Conservation (phyloP, 805 yeast genomes). For the Zygotorulaspora florentina region DNA sequence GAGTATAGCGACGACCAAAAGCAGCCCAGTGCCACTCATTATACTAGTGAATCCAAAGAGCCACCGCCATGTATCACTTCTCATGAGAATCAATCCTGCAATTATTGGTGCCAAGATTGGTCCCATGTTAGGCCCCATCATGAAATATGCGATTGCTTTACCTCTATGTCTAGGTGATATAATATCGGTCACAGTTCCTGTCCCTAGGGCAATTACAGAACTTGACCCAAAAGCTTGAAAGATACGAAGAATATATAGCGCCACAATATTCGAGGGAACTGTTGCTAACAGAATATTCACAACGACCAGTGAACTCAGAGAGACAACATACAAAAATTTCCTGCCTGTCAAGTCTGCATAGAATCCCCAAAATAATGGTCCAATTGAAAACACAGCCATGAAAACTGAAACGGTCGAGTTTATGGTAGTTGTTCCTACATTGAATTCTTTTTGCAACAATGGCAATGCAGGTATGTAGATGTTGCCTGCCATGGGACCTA, state of each 20-base stretch:
- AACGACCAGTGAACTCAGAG: conserved; percentile 52
- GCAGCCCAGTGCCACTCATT: conserved; percentile 51
- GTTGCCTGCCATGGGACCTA: conserved; percentile 56
- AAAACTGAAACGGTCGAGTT: conserved; percentile 56
- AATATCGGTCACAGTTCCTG: conserved; percentile 82
- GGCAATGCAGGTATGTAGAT: conserved; percentile 55
- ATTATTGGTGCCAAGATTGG: conserved; percentile 82
- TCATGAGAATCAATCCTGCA: conserved; percentile 70
- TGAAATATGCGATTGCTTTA: conserved; percentile 75
- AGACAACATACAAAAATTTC: conserved; percentile 57
- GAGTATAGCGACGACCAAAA: conserved; percentile 50
- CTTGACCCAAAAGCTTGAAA: conserved; percentile 84
- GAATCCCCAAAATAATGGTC: conserved; percentile 54
- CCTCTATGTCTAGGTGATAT: conserved; percentile 67
- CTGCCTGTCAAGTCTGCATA: conserved; percentile 58
- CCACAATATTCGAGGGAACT: conserved; percentile 60
- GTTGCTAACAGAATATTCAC: conserved; percentile 64
- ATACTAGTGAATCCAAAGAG: conserved; percentile 74
- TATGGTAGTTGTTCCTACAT: conserved; percentile 41
- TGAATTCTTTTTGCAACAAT: conserved; percentile 39
- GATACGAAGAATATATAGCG: conserved; percentile 59
- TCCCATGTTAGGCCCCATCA: conserved; percentile 83
- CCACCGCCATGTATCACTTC: conserved; percentile 79
- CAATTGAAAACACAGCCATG: conserved; percentile 52
- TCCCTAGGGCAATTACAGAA: conserved; percentile 86